These are phyloP conservation scores for Penicillium capsulatum DNA, from an alignment of 2,329 filamentous ascomycete species.

Conservation along the genomic window DNA sequence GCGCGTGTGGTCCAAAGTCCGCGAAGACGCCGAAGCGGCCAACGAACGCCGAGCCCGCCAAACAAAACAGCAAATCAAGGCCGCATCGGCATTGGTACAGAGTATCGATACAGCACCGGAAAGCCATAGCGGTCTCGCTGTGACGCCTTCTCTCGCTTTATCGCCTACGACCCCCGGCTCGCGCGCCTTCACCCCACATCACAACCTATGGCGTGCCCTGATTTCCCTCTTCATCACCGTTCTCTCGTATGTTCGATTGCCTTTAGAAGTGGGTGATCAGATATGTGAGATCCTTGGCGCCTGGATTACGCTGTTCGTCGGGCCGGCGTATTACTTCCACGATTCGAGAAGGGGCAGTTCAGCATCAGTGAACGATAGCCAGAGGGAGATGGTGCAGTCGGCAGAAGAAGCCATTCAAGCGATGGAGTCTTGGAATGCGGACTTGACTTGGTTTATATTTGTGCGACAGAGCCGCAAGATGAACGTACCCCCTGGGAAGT, in stretches of 20 bases:
- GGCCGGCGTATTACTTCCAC: conserved; percentile 32
- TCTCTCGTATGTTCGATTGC: conserved; percentile 38
- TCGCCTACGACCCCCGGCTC: conserved; percentile 20
- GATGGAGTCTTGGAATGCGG: conserved; percentile 42
- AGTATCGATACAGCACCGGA: conserved; percentile 12
- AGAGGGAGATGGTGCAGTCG: conserved; percentile 12
- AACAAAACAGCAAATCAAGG: too few relatives aligned
- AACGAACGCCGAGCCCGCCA: conserved; percentile 31
- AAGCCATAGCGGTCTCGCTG: background rate
- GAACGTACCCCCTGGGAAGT: background rate
- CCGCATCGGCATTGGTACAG: too few relatives aligned
- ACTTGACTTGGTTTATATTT: conserved; percentile 43
- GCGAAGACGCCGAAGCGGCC: conserved; percentile 34
- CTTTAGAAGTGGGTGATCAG: conserved; percentile 38
- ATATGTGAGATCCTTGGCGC: conserved; percentile 38
- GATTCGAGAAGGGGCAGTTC: background rate
- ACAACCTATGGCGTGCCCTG: conserved; percentile 38
- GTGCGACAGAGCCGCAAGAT: conserved; percentile 16
- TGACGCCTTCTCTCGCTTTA: conserved; percentile 19
- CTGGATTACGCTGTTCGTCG: conserved; percentile 36
- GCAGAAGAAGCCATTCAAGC: conserved; percentile 33
- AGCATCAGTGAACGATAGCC: conserved; percentile 1
- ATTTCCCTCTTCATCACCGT: conserved; percentile 38
- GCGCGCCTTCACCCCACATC: conserved; percentile 38
- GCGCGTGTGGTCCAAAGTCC: conserved; percentile 36